Evolutionary conservation across 805 yeast species (phyloP).

Genomic region (Saturnispora saitoi): DNA sequence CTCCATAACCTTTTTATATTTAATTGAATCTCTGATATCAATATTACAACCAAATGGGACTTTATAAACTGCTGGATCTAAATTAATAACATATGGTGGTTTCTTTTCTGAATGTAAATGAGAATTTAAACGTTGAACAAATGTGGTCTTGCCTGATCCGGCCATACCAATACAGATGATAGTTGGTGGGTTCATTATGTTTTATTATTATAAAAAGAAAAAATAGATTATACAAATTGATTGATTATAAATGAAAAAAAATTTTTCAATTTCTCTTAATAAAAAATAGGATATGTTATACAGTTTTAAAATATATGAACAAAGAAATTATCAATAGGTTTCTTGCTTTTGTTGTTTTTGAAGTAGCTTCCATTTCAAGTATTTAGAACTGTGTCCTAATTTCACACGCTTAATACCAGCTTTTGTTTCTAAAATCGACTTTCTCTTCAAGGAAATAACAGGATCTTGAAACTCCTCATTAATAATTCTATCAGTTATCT

Average conservation of each 20-base stretch:
- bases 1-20: constrained; percentile 94
- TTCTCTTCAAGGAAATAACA: constrained; percentile 9
- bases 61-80: constrained; percentile 93
- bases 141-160: constrained; percentile 92
- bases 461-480: constrained; percentile 16
- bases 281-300: background rate
- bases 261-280: background rate
- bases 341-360: constrained; percentile 6
- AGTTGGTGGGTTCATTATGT: constrained; percentile 21
- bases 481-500: constrained; percentile 33
- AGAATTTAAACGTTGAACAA: constrained; percentile 88
- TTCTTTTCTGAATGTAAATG: constrained; percentile 65
- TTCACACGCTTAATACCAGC: constrained; percentile 29
- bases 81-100: constrained; percentile 86
- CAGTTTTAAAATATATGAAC: background rate
- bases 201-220: background rate
- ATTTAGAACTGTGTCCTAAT: constrained; percentile 67
- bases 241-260: background rate
- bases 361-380: constrained; percentile 49
- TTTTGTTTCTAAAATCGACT: constrained; percentile 5
- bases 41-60: constrained; percentile 93
- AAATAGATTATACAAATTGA: background rate
- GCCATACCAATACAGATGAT: constrained; percentile 39
- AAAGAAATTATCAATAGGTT: background rate
- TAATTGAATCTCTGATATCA: constrained; percentile 92